Evolutionary conservation across 257 asterid genomes (phyloP), one percentile per base, ranked within the genome.

Genomic region (Salvia splendens): DNA sequence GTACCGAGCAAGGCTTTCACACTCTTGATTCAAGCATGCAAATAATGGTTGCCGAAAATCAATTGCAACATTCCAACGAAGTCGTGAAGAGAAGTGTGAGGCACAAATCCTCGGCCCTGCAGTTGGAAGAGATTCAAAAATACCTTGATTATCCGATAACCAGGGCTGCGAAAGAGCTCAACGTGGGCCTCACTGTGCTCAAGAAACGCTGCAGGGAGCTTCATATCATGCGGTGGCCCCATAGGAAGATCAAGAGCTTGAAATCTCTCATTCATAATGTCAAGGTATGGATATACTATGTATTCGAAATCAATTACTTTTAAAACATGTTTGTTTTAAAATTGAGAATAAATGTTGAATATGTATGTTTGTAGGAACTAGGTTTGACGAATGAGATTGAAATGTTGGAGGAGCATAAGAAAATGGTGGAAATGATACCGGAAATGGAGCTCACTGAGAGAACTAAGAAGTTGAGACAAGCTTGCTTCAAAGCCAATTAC

Each of bases 401-500:
- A 52, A 79, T 83, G 96, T 50, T 92, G 45, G 96, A 87, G 70
- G 92, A 92, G 40, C 96, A 92, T 52, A 82, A 79, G 45, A 89
- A 82, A 50, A 79, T 84, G 96, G 61, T 89, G 51, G 86, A 83
- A 57, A 71, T 15, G 12, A 47, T 83, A 5, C 98, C 96, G 4
- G 91, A 89, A 77, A 72, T 89, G 93, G 96, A 87, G 68, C 53
- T 92, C 57, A 89, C 83, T 48, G 96, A 87, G 46, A 86, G 86
- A 63, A 87, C 96, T 0, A 92, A 89, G 88, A 92, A 75, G 61
- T 61, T 92, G 63, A 76, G 98, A 40, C 96, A 92, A 77, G 89
- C 96, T 16, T 92, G 96, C 61, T 92, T 92, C 87, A 89, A 92
- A 80, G 98, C 96, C 48, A 92, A 86, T 61, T 89, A 89, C 84